Percentiles rank a stretch among this genome's conserved stretches.
phyloP scores from a whole-genome alignment of 371 early-diverging fungal genomes.

The Lichtheimia corymbifera region DNA sequence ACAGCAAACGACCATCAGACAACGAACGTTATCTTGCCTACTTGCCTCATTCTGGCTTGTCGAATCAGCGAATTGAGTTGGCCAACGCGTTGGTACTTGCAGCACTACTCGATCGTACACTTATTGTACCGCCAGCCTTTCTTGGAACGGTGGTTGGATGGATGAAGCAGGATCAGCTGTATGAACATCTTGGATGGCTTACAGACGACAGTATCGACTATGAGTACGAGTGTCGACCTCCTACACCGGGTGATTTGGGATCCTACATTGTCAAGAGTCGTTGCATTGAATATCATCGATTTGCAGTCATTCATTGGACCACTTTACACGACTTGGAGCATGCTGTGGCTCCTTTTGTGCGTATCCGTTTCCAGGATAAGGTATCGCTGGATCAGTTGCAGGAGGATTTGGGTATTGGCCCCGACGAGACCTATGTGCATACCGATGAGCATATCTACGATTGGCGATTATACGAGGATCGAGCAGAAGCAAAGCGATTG shows the following conservation, averaged over 20 bases:
- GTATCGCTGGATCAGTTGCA: slow-evolving; percentile 25
- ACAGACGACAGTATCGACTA: slow-evolving; percentile 31
- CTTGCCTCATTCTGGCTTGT: slow-evolving; percentile 58
- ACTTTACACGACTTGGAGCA: slow-evolving; percentile 29
- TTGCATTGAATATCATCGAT: slow-evolving; percentile 32
- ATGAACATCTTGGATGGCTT: slow-evolving; percentile 28
- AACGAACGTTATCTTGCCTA: slow-evolving; percentile 48
- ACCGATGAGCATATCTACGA: slow-evolving; percentile 45
- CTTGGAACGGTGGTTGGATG: slow-evolving; percentile 44
- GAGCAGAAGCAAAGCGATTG: slow-evolving; percentile 15
- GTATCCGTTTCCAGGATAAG: slow-evolving; percentile 21
- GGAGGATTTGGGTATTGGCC: slow-evolving; percentile 20
- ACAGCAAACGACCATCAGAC: not conserved
- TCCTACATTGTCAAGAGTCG: slow-evolving; percentile 23
- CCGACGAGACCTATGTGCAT: slow-evolving; percentile 30
- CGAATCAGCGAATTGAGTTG: slow-evolving; percentile 61
- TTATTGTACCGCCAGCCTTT: slow-evolving; percentile 58
- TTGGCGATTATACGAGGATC: slow-evolving; percentile 45
- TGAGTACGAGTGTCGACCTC: slow-evolving; percentile 21
- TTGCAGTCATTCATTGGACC: slow-evolving; percentile 38
- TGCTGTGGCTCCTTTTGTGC: slow-evolving; percentile 15
- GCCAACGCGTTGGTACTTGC: slow-evolving; percentile 59
- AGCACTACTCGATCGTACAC: slow-evolving; percentile 52
- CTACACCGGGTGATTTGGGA: slow-evolving; percentile 16
- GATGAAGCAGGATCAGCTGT: slow-evolving; percentile 24